Evolutionary conservation across 169 alveolate species (phyloP).

Genomic region (Perkinsus marinus): DNA sequence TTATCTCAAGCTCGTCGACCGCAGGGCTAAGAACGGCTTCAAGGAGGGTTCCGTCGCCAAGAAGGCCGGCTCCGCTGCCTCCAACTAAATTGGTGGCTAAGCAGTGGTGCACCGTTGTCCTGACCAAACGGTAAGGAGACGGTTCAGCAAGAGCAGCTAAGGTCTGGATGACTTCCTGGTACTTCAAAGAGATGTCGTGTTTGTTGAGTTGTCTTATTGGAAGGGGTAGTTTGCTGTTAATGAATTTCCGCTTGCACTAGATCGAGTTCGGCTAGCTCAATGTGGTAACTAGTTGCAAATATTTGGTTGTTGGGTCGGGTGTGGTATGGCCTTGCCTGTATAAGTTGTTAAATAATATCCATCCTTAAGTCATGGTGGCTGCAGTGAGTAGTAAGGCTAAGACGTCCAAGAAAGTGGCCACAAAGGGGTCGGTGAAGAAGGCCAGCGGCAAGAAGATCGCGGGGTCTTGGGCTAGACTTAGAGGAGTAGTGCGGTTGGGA

Average conservation of each 20-base stretch:
- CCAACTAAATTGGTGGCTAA: too few species aligned
- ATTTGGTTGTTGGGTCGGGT: too few species aligned
- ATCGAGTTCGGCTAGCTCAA: too few species aligned
- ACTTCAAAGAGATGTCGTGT: not conserved
- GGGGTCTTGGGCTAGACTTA: conserved; percentile 3
- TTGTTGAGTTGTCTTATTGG: not conserved
- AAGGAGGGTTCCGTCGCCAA: conserved; percentile 39
- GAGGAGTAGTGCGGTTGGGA: conserved; percentile 54
- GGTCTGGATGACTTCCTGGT: not conserved
- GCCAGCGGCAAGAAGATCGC: not conserved
- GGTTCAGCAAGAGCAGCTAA: not conserved
- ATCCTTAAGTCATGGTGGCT: not conserved
- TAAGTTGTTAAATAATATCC: not conserved
- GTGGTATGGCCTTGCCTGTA: too few species aligned
- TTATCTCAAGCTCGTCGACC: conserved; percentile 47
- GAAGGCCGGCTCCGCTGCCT: not conserved
- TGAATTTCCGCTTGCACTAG: too few species aligned
- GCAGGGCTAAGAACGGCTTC: conserved; percentile 65
- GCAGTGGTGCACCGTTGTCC: too few species aligned
- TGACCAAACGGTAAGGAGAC: too few species aligned
- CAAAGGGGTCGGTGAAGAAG: not conserved
- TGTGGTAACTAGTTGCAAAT: too few species aligned
- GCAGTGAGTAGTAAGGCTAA: not conserved
- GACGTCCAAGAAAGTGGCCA: not conserved
- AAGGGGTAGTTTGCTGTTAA: not conserved